phyloP scores from a whole-genome alignment of 305 asterid genomes.

The Fraxinus nigra region DNA sequence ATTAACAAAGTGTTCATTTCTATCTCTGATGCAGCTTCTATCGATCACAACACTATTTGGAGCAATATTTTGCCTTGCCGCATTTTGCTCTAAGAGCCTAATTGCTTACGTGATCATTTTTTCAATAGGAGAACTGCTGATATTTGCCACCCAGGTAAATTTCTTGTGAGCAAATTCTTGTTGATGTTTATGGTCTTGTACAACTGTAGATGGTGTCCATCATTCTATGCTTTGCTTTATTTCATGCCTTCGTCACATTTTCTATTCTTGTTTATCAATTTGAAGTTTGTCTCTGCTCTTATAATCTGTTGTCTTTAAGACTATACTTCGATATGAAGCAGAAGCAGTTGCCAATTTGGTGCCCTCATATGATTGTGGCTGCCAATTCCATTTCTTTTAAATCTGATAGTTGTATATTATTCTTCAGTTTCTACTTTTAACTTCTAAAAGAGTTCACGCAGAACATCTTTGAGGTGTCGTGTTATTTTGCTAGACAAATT shows the following conservation, averaged over 20 bases:
- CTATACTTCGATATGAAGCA: not conserved
- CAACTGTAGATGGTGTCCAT: not conserved
- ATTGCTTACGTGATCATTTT: constrained; percentile 58
- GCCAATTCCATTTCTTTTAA: not conserved
- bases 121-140: constrained; percentile 78
- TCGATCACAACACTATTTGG: constrained; percentile 70
- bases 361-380: not conserved
- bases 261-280: not conserved
- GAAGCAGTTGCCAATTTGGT: not conserved
- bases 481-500: not conserved
- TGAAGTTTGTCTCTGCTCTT: not conserved
- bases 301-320: not conserved
- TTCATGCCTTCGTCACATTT: not conserved
- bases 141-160: constrained; percentile 87
- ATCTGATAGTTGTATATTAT: not conserved
- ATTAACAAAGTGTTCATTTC: not conserved
- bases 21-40: constrained; percentile 56
- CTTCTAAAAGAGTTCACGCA: not conserved
- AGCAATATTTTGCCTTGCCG: constrained; percentile 77
- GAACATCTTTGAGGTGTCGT: not conserved
- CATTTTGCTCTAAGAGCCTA: constrained; percentile 75
- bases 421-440: not conserved
- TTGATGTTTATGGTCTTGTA: constrained; percentile 1
- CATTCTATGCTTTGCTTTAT: not conserved
- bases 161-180: constrained; percentile 5